Evolutionary conservation across 345 rosid species (phyloP).

Genomic region (Murraya paniculata): DNA sequence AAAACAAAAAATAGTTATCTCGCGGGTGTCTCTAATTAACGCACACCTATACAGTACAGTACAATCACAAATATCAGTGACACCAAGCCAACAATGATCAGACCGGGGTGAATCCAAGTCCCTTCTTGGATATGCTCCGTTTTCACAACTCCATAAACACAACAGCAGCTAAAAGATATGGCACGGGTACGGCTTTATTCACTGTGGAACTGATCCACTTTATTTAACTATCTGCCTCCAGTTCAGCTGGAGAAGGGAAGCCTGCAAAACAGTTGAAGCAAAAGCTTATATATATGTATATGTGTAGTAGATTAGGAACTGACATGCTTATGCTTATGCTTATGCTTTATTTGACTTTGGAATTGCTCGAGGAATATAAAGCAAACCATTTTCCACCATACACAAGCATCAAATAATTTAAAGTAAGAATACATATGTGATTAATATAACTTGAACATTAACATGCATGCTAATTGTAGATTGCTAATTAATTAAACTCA

Average conservation of each 20-base stretch:
- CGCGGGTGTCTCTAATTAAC: not conserved
- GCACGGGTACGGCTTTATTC: not conserved
- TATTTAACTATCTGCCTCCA: not conserved
- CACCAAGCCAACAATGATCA: not conserved
- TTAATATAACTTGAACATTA: too few relatives aligned
- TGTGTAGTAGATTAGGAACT: too few relatives aligned
- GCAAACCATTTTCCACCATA: too few relatives aligned
- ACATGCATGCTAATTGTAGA: not conserved
- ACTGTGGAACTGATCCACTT: not conserved
- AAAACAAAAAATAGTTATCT: too few relatives aligned
- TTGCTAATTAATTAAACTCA: slow-evolving; percentile 7
- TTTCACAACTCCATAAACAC: not conserved
- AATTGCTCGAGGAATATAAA: too few relatives aligned
- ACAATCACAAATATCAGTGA: not conserved
- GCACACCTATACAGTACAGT: not conserved
- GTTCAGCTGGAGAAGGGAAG: slow-evolving; percentile 24
- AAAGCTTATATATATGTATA: not conserved
- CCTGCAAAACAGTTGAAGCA: slow-evolving; percentile 15
- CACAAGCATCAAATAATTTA: too few relatives aligned
- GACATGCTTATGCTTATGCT: not conserved
- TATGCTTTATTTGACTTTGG: not conserved
- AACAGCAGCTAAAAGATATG: too few relatives aligned
- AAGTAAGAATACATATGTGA: not conserved
- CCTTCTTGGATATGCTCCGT: not conserved
- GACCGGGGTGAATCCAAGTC: not conserved